Conservation (phyloP, 208 protist species). For the Leishmania martiniquensis region DNA sequence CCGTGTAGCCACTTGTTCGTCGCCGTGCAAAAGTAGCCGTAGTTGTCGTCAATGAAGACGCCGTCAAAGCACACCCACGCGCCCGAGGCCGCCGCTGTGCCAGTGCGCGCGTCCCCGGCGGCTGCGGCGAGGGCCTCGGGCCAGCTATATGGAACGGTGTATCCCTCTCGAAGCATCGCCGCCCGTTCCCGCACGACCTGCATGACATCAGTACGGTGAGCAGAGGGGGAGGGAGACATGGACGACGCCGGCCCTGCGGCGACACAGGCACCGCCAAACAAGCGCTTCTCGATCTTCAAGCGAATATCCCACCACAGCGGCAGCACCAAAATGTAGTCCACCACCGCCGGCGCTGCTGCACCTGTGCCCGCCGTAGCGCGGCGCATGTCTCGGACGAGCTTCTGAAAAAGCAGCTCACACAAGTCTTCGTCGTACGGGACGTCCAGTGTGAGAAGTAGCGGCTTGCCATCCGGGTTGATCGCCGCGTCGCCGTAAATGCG, state of each 20-base stretch:
- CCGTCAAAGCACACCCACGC: conserved; percentile 81
- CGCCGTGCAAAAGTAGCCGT: conserved; percentile 85
- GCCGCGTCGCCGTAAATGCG: conserved; percentile 32
- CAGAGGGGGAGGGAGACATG: not conserved
- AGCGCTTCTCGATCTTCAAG: conserved; percentile 61
- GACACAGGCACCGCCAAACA: conserved; percentile 44
- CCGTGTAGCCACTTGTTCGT: conserved; percentile 80
- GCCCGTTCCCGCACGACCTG: conserved; percentile 48
- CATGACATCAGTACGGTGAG: conserved; percentile 4
- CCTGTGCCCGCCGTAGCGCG: not conserved
- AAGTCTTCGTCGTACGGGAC: conserved; percentile 92
- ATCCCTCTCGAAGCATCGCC: conserved; percentile 59
- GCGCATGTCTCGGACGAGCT: conserved; percentile 73
- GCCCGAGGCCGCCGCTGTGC: conserved; percentile 8
- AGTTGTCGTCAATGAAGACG: conserved; percentile 74
- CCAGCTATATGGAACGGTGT: conserved; percentile 67
- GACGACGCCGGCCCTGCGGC: not conserved
- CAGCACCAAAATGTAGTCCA: conserved; percentile 86
- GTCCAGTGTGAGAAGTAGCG: conserved; percentile 84
- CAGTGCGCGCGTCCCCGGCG: conserved; percentile 33
- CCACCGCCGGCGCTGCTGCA: conserved; percentile 18
- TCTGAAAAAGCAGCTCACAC: conserved; percentile 85
- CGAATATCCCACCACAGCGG: conserved; percentile 87
- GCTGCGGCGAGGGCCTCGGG: conserved; percentile 50
- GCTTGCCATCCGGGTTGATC: conserved; percentile 42